Evolutionary conservation across 2,329 filamentous ascomycete species (phyloP).

Genomic region (Phialocephala subalpina): DNA sequence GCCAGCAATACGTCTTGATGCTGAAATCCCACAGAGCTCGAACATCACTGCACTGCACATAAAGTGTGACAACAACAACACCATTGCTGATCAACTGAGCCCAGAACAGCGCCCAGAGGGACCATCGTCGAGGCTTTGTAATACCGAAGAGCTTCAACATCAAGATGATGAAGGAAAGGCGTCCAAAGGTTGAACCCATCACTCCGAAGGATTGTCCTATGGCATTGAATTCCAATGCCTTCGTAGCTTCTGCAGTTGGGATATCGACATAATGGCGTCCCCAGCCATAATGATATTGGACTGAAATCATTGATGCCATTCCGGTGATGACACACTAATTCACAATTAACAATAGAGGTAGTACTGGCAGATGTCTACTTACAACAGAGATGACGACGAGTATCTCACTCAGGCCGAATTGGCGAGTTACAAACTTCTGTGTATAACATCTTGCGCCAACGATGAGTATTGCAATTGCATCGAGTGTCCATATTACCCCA

Average conservation of each 20-base stretch:
- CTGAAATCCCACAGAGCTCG: constrained; percentile 15
- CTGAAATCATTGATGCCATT: not conserved
- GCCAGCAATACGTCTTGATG: constrained; percentile 18
- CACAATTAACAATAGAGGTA: no score
- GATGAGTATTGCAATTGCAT: constrained; percentile 22
- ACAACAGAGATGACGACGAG: constrained; percentile 26
- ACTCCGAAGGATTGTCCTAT: constrained; percentile 8
- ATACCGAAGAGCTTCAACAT: constrained; percentile 21
- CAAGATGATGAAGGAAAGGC: constrained; percentile 21
- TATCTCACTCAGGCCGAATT: constrained; percentile 29
- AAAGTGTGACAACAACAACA: constrained; percentile 13
- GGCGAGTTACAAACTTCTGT: constrained; percentile 19
- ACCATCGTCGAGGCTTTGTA: constrained; percentile 14
- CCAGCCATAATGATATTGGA: not conserved
- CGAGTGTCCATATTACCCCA: constrained; percentile 24
- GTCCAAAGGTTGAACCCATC: constrained; percentile 15
- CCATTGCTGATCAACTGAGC: constrained; percentile 13
- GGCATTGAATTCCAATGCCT: not conserved
- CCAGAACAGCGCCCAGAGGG: constrained; percentile 14
- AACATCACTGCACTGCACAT: constrained; percentile 18
- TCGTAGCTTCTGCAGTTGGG: not conserved
- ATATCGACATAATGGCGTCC: not conserved
- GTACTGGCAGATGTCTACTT: not conserved
- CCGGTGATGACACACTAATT: not conserved
- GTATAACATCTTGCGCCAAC: constrained; percentile 28